phyloP scores from a whole-genome alignment of 176 grass and related monocot species.

The Eragrostis nindensis region DNA sequence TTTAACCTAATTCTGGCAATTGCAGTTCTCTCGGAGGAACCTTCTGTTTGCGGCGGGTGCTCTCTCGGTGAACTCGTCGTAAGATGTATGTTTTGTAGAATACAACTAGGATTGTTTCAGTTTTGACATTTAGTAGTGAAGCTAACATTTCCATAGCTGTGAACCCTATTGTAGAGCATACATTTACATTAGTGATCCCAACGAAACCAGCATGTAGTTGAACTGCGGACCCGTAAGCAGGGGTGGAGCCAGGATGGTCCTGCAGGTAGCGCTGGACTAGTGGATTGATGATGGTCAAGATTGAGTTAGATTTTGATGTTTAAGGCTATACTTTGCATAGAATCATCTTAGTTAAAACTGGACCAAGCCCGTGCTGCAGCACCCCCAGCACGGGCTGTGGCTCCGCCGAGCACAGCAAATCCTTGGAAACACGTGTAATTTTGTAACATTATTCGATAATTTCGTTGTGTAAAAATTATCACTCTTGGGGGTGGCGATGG shows the following conservation, averaged over 20 bases:
- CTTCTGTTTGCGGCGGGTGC: conserved; percentile 88
- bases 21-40: conserved; percentile 92
- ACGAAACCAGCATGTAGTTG: background rate
- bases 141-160: background rate
- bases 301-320: too few species aligned
- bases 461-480: conserved; percentile 19
- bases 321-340: too few species aligned
- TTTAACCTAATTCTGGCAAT: conserved; percentile 19
- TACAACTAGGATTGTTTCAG: conserved; percentile 17
- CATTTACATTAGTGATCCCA: conserved; percentile 22
- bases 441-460: conserved; percentile 30
- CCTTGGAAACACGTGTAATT: background rate
- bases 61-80: conserved; percentile 48
- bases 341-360: too few species aligned
- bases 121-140: conserved; percentile 20
- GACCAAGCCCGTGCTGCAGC: too few species aligned
- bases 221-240: background rate
- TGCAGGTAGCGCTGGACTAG: too few species aligned
- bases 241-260: too few species aligned
- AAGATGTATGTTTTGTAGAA: conserved; percentile 28
- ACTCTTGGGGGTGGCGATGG: background rate
- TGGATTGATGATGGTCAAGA: too few species aligned
- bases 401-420: background rate
- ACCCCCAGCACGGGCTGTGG: too few species aligned
- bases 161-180: conserved; percentile 11